phyloP scores from a whole-genome alignment of 352 stramenopile genomes.

The Phytopythium cucurbitacearum region DNA sequence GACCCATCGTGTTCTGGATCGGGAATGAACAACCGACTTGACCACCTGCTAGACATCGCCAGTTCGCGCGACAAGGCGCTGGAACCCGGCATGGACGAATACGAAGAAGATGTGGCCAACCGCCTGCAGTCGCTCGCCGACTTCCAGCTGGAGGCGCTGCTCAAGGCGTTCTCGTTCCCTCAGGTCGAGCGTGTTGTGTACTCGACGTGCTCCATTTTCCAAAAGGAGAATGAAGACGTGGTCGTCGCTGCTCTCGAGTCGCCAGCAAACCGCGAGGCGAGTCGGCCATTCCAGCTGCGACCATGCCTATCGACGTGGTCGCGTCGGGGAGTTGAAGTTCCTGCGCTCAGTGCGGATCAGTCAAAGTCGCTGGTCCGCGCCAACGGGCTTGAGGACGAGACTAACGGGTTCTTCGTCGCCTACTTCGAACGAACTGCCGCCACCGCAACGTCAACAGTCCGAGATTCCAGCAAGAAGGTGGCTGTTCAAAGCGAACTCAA shows the following conservation, averaged over 20 bases:
- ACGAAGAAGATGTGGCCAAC: slow-evolving; percentile 52
- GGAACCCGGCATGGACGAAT: slow-evolving; percentile 31
- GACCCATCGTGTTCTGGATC: slow-evolving; percentile 97
- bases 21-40: slow-evolving; percentile 92
- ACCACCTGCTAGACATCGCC: slow-evolving; percentile 88
- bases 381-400: slow-evolving; percentile 90
- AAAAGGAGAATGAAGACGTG: slow-evolving; percentile 95
- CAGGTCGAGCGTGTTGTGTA: slow-evolving; percentile 94
- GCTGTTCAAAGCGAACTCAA: slow-evolving; percentile 1
- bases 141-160: slow-evolving; percentile 93
- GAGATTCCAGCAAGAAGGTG: background rate
- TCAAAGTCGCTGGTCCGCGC: slow-evolving; percentile 87
- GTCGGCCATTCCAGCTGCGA: slow-evolving; percentile 61
- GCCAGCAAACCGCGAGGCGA: slow-evolving; percentile 32
- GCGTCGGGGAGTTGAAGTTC: slow-evolving; percentile 55
- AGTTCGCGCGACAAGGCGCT: slow-evolving; percentile 52
- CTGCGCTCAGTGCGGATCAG: slow-evolving; percentile 57
- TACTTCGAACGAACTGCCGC: slow-evolving; percentile 86
- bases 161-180: slow-evolving; percentile 94
- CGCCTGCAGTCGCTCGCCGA: slow-evolving; percentile 90
- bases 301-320: slow-evolving; percentile 69
- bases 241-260: slow-evolving; percentile 85
- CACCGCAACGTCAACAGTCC: background rate
- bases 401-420: slow-evolving; percentile 97
- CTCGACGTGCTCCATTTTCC: slow-evolving; percentile 96